phyloP scores from a whole-genome alignment of 345 rosid species.

The Nephelium lappaceum region DNA sequence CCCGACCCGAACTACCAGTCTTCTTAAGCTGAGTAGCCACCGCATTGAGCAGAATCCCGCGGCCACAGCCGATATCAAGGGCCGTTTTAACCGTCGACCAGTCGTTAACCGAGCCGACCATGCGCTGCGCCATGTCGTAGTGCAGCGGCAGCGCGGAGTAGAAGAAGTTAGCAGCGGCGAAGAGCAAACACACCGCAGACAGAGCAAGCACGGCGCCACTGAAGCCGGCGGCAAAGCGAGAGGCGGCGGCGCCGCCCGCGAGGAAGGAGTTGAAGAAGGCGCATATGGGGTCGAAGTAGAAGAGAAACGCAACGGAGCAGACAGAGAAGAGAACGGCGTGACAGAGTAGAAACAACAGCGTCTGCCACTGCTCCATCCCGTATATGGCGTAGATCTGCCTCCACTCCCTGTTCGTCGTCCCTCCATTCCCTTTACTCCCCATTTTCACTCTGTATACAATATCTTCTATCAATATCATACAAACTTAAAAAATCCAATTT shows the following conservation, averaged over 20 bases:
- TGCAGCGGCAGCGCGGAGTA: conserved; percentile 80
- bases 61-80: conserved; percentile 94
- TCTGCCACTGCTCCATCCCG: conserved; percentile 93
- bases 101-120: conserved; percentile 76
- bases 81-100: conserved; percentile 92
- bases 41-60: conserved; percentile 82
- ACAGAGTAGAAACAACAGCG: conserved; percentile 61
- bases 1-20: conserved; percentile 91
- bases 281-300: conserved; percentile 70
- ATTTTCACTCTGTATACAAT: conserved; percentile 15
- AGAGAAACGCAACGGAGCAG: conserved; percentile 62
- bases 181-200: conserved; percentile 72
- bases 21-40: conserved; percentile 97
- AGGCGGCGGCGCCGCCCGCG: conserved; percentile 47
- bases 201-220: conserved; percentile 69
- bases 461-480: too few species aligned
- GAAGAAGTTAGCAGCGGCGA: conserved; percentile 79
- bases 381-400: conserved; percentile 91
- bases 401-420: conserved; percentile 60
- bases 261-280: conserved; percentile 43
- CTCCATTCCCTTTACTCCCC: conserved; percentile 38
- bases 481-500: too few species aligned
- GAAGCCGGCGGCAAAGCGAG: conserved; percentile 76
- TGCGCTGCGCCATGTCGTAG: conserved; percentile 90
- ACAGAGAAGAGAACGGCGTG: conserved; percentile 75